Evolutionary conservation across 139 green algal species (phyloP).

Genomic region (Desmodesmus armatus): DNA sequence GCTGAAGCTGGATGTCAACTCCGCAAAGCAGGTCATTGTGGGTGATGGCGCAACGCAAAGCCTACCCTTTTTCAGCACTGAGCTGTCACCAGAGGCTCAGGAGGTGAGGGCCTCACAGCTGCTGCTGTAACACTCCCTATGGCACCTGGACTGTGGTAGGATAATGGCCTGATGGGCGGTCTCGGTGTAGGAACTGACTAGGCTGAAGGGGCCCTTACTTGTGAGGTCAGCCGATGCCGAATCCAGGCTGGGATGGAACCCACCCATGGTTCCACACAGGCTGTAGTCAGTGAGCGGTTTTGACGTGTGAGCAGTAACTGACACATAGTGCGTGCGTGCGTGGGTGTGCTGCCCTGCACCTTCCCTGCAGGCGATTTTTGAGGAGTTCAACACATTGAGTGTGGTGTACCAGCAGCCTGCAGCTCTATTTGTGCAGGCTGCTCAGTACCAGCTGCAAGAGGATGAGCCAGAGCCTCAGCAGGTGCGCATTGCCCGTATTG

Average conservation of each 20-base stretch:
- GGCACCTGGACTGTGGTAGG: no score
- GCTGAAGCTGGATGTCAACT: conserved; percentile 71
- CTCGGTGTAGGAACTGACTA: no score
- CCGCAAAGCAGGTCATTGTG: conserved; percentile 70
- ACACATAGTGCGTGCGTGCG: no score
- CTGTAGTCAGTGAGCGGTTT: no score
- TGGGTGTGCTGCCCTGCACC: no score
- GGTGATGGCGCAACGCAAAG: conserved; percentile 83
- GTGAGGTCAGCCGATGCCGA: no score
- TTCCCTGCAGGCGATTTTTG: conserved; percentile 87
- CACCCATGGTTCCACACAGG: neutral
- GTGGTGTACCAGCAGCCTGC: conserved; percentile 82
- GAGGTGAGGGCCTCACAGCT: neutral
- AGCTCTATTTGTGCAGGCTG: conserved; percentile 55
- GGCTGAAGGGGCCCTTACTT: no score
- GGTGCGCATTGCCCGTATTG: neutral
- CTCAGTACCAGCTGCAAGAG: conserved; percentile 38
- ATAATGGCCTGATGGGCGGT: no score
- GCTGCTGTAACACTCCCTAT: no score
- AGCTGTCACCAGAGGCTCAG: conserved; percentile 28
- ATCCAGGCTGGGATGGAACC: no score
- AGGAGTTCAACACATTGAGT: conserved; percentile 94
- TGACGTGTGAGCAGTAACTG: no score
- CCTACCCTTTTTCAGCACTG: conserved; percentile 86
- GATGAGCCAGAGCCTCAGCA: neutral